Conservation (phyloP, 164 flowering plant genomes). For the Vitis labrusca region DNA sequence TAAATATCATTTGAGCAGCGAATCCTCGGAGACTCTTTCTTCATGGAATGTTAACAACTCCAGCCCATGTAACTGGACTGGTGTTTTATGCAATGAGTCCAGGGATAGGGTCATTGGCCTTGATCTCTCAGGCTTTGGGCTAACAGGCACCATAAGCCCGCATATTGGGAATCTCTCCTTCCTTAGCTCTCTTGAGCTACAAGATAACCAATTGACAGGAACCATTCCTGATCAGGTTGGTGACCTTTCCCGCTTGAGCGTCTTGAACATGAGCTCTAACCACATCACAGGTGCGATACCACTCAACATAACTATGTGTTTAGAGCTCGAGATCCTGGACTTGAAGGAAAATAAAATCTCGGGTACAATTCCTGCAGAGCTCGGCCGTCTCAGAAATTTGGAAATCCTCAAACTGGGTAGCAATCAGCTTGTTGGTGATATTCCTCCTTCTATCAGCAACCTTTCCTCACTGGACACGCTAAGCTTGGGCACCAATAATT, state of each 20-base stretch:
- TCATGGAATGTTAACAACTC: conserved; percentile 23
- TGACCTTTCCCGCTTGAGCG: conserved; percentile 26
- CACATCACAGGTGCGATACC: conserved; percentile 36
- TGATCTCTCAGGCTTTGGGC: conserved; percentile 17
- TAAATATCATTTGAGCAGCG: conserved; percentile 13
- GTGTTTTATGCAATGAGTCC: conserved; percentile 32
- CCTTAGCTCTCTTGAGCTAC: conserved; percentile 36
- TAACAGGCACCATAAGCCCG: conserved; percentile 39
- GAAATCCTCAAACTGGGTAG: conserved; percentile 21
- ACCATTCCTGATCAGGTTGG: conserved; percentile 30
- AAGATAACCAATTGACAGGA: conserved; percentile 36
- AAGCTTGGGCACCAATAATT: conserved; percentile 24
- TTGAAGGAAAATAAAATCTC: conserved; percentile 26
- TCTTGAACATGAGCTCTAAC: conserved; percentile 35
- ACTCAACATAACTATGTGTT: conserved; percentile 16
- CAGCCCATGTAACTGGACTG: conserved; percentile 48
- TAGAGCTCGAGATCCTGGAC: conserved; percentile 26
- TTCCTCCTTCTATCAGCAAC: conserved; percentile 37
- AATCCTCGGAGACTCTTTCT: conserved; percentile 7
- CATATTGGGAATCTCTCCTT: conserved; percentile 44
- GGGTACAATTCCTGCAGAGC: conserved; percentile 37
- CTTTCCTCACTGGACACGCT: conserved; percentile 29
- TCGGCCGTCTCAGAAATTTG: conserved; percentile 28
- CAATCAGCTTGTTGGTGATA: conserved; percentile 28
- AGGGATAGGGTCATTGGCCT: conserved; percentile 27